Evolutionary conservation across 1,284 basidiomycete species (phyloP).

Genomic region (Ganoderma sinense): DNA sequence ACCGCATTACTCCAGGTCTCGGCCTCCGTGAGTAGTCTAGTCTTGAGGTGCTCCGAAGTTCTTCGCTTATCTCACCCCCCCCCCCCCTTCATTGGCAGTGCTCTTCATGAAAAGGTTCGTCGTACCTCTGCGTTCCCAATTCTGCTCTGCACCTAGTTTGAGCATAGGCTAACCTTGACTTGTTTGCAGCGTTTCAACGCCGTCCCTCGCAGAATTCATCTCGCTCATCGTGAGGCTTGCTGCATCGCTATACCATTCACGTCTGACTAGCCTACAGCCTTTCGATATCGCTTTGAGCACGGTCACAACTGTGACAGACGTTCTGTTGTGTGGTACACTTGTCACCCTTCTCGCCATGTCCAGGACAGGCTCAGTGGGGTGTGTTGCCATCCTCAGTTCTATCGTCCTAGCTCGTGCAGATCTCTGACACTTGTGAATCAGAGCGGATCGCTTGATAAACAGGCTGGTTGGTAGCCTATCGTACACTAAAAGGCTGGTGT

Average conservation of each 20-base stretch:
- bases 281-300: conserved; percentile 24
- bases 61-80: not conserved
- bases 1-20: conserved; percentile 9
- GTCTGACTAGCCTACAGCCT: conserved; percentile 5
- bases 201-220: conserved; percentile 7
- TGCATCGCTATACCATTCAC: not conserved
- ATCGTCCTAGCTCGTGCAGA: not conserved
- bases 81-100: conserved; percentile 3
- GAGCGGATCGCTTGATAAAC: conserved; percentile 26
- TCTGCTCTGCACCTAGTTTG: not conserved
- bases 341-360: conserved; percentile 20
- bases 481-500: not conserved
- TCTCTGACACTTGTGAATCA: not conserved
- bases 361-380: conserved; percentile 24
- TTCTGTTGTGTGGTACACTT: conserved; percentile 18
- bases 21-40: conserved; percentile 17
- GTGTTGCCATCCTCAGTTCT: not conserved
- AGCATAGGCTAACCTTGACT: not conserved
- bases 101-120: conserved; percentile 25
- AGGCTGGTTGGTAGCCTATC: conserved; percentile 7
- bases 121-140: not conserved
- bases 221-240: conserved; percentile 5
- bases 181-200: not conserved
- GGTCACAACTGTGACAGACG: conserved; percentile 18
- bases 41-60: not conserved